Base-by-base conservation (phyloP, 2,329 filamentous ascomycete species). In the Sclerotinia trifoliorum region DNA sequence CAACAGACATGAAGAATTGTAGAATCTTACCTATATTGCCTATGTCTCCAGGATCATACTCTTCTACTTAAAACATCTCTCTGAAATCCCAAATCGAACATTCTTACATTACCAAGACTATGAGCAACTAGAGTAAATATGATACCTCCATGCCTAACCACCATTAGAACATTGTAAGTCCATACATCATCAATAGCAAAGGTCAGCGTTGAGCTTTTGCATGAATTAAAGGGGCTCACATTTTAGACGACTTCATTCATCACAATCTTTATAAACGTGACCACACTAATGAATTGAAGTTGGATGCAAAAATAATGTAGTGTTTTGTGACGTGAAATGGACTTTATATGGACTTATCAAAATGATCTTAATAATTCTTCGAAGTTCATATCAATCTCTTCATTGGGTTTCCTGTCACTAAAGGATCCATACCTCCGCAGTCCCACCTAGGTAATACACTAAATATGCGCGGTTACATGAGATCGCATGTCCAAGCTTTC, bases 401-500 rank as follows among this genome's bases (percentile, higher is more conserved):
- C 7, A 63, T 39, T 42, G 48, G 51, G 32, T 51, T 62, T 63
- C n/a, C 15, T 42, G 8, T 39, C n/a, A 26, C 15, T 51, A 51
- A 42, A 42, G 58, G 44, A 49, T 48, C 26, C 57, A 61, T 61
- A 24, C 44, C 17, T 60, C 44, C 26, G 32, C 44, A 51, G 32
- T 63, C 46, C 60, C 46, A 63, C 46, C 51, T 65, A 46, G 17
- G 29, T 56, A 56, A 21, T 39, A 32, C 32, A 56, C 54, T 56
- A 56, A 56, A 56, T 44, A 64, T 48, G 60, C 58, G 58, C 58
- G 58, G 44, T 62, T 62, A 62, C 58, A 62, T 62, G 58, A 51
- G 58, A 48, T n/a, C 42, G 35, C 39, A 66, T 66, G 55, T 67
- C 65, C 56, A 67, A 67, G 56, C 65, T 61, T 61, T 66, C 64